phyloP scores from a whole-genome alignment of 78 protist genomes.

The Pigoraptor vietnamica region DNA sequence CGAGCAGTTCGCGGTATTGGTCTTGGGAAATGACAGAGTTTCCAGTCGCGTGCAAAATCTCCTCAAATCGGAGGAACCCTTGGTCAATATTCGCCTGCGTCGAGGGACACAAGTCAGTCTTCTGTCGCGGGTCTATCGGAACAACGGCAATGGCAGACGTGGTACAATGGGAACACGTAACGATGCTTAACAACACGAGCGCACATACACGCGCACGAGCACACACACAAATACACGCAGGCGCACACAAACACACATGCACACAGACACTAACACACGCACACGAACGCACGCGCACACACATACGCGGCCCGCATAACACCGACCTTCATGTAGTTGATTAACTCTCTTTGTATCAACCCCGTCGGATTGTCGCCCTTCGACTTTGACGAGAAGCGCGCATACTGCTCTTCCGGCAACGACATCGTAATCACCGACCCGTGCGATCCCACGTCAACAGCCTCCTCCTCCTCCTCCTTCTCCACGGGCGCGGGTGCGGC shows the following conservation, averaged over 20 bases:
- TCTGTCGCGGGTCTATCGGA: too few relatives aligned
- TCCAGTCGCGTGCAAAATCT: neutral
- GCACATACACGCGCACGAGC: too few relatives aligned
- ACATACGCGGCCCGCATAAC: neutral
- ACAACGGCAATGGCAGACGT: too few relatives aligned
- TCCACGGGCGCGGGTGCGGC: neutral
- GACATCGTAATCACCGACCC: neutral
- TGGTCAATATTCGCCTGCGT: neutral
- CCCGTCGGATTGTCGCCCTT: neutral
- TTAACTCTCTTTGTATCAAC: neutral
- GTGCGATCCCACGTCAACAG: too few relatives aligned
- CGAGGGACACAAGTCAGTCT: too few relatives aligned
- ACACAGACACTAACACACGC: neutral
- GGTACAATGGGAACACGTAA: too few relatives aligned
- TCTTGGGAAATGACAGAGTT: neutral
- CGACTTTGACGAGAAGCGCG: neutral
- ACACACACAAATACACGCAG: too few relatives aligned
- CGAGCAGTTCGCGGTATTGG: neutral
- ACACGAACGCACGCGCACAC: neutral
- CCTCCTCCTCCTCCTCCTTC: neutral
- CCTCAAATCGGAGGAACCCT: neutral
- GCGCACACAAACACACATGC: too few relatives aligned
- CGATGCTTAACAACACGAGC: too few relatives aligned
- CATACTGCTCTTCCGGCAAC: neutral
- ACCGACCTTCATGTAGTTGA: neutral